Evolutionary conservation across 805 yeast species (phyloP), one percentile per base, ranked within the genome.

Genomic region (Ogataea saltuana): DNA sequence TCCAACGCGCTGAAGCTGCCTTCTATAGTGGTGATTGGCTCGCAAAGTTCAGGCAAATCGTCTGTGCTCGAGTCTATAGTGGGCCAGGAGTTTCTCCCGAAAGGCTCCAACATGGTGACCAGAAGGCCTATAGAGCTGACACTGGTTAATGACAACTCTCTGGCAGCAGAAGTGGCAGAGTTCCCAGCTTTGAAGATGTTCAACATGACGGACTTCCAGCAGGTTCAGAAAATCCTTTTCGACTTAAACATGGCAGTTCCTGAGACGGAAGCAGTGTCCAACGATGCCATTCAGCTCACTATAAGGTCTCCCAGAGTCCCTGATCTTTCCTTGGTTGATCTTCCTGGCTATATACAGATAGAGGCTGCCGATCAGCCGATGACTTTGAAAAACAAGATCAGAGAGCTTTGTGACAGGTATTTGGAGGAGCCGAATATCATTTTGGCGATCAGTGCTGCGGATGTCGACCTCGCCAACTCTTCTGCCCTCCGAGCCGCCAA

Each of bases 21-120:
- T 2, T 85, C 97, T 0, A 93, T 93, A 55, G 98, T 93, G 22
- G 99, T 93, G 2, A 80, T 93, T 49, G 99, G 99, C 0, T 91
- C 98, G 1, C 99, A 93, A 69, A 86, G 96, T 6, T 87, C 96
- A 32, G 99, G 99, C 33, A 93, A 93, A 64, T 88, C 97, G 0
- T 91, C 98, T 1, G 99, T 93, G 1, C 73, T 93, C 36, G 99
- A 93, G 63, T 80, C 97, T 6, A 86, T 93, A 45, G 99, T 93
- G 4, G 99, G 99, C n/a, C 96, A 87, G 55, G 97, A 93, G 61
- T 93, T 93, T 54, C 69, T 93, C 45, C 99, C 99, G 26, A 93
- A 93, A 64, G 99, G 99, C 23, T 80, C 88, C 31, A 93, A 95
- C 61, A 95, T 93, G 99, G 99, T 95, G 25, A 93, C 99, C 0